These are phyloP conservation scores for Cubamyces lactineus DNA, from an alignment of 768 basidiomycete species.

Conservation along the genomic window DNA sequence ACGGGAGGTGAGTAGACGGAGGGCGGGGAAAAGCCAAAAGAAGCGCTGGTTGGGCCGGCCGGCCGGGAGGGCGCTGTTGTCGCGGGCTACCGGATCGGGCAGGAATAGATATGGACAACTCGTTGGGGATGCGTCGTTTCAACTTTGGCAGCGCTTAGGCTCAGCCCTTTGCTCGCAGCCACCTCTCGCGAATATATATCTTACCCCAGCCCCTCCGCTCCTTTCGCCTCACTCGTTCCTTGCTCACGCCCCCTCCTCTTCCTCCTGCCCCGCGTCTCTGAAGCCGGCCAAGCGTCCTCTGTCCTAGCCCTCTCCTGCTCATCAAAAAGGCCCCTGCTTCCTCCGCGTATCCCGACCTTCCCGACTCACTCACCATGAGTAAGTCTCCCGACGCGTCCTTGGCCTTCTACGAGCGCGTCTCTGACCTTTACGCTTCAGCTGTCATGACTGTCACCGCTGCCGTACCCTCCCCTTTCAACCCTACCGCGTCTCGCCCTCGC, in stretches of 20 bases:
- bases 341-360: neutral
- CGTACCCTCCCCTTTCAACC: slow-evolving; percentile 26
- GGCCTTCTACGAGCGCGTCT: slow-evolving; percentile 34
- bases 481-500: slow-evolving; percentile 31
- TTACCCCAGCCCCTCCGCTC: slow-evolving; percentile 14
- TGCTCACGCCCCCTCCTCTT: neutral
- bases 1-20: slow-evolving; percentile 1
- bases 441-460: slow-evolving; percentile 29
- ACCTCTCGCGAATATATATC: slow-evolving; percentile 5
- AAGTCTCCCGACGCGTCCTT: slow-evolving; percentile 61
- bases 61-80: neutral
- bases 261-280: slow-evolving; percentile 6
- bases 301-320: neutral
- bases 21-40: neutral
- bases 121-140: slow-evolving; percentile 18
- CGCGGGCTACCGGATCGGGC: neutral
- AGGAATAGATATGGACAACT: neutral
- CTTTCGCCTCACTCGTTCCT: neutral
- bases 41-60: neutral
- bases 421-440: slow-evolving; percentile 20
- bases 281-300: neutral
- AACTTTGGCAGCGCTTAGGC: slow-evolving; percentile 2
- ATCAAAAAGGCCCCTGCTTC: neutral
- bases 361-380: slow-evolving; percentile 5
- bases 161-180: too few species aligned